Evolutionary conservation across 345 rosid species (phyloP), one percentile per base, ranked within the genome.

Genomic region (Gossypium rotundifolium): DNA sequence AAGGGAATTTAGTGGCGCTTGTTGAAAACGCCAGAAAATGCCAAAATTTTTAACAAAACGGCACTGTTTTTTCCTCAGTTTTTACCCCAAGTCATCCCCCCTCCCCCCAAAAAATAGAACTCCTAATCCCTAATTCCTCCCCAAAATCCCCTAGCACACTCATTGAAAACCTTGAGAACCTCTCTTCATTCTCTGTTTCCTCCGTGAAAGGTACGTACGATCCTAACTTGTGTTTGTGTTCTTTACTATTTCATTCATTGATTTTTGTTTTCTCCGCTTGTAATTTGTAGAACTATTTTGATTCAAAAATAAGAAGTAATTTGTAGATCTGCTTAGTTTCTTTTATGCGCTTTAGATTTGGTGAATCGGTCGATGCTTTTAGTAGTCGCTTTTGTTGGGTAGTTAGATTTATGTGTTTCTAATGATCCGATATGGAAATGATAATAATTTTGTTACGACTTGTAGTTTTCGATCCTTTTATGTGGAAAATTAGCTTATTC

Each of bases 151-250:
- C n/a, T n/a, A n/a, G n/a, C n/a, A n/a, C n/a, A n/a, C n/a, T n/a
- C n/a, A n/a, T n/a, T n/a, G n/a, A n/a, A 81, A 74, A 46, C 71
- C 72, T 81, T 79, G 77, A 59, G 70, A 81, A 78, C 53, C 62
- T 55, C 52, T 57, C 46, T n/a, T 42, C 16, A 16, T 14, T 5
- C 60, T 65, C 17, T 29, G 17, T 20, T 17, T 55, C 14, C 27
- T 7, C 27, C 53, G 64, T 61, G 27, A 40, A 76, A 80, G 87
- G 89, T 86, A 57, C 23, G 82, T 48, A 48, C 16, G 82, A 59
- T 82, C 58, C 29, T 23, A 42, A 46, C 2, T 78, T 27, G 22
- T 52, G 23, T 10, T 25, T 23, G 25, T 23, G n/a, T 11, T 33
- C 74, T 60, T 53, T 57, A 8, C 18, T 14, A 4, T 55, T 29